Percentiles rank a stretch among this genome's conserved stretches.
phyloP scores from a whole-genome alignment of 2,329 filamentous ascomycete species.

The Trichothecium sympodiale region DNA sequence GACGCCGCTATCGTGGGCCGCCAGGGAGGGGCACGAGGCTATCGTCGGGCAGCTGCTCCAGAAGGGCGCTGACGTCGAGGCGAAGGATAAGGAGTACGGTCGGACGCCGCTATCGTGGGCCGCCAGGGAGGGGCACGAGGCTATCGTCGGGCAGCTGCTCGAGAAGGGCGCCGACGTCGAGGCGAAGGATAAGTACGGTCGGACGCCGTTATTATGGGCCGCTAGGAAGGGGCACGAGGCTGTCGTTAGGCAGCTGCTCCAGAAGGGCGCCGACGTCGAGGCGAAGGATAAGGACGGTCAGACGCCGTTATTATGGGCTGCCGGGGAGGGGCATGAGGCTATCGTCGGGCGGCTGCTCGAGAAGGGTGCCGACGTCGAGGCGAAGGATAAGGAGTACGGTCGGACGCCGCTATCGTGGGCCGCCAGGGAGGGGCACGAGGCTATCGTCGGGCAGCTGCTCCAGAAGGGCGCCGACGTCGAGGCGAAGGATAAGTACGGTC shows the following conservation, averaged over 20 bases:
- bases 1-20: constrained; percentile 9
- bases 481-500: constrained; percentile 7
- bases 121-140: not conserved
- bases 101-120: constrained; percentile 2
- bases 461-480: constrained; percentile 9
- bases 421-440: constrained; percentile 2
- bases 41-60: constrained; percentile 10
- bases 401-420: constrained; percentile 9
- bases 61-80: constrained; percentile 7
- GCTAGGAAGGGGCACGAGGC: constrained; percentile 3
- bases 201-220: constrained; percentile 9
- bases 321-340: constrained; percentile 1
- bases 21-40: constrained; percentile 8
- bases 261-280: constrained; percentile 8
- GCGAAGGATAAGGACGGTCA: constrained; percentile 8
- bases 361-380: constrained; percentile 9
- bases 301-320: not conserved
- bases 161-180: constrained; percentile 10
- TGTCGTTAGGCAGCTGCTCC: constrained; percentile 5
- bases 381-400: constrained; percentile 8
- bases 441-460: constrained; percentile 5
- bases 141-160: constrained; percentile 5
- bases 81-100: not conserved
- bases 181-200: constrained; percentile 7
- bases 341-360: constrained; percentile 5